Evolutionary conservation across 2,329 filamentous ascomycete species (phyloP), one percentile per base, ranked within the genome.

Genomic region (Pseudogymnoascus sp.): DNA sequence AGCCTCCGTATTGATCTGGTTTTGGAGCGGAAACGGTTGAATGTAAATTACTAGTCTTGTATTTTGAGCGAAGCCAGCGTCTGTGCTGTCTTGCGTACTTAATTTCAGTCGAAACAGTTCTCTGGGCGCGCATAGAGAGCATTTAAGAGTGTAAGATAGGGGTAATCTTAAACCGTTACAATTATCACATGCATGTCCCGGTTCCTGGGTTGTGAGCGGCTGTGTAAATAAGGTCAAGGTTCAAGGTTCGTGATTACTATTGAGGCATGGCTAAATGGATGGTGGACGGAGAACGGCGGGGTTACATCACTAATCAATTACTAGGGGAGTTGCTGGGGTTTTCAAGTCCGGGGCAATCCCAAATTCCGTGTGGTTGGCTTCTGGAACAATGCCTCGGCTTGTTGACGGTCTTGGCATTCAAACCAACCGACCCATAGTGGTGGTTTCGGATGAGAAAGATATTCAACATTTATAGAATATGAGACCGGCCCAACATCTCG

Each of bases 61-160:
- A 54, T 54, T 54, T 54, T 54, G 47, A 54, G 47, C 47, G 47
- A 54, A 54, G 47, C 47, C 47, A 54, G 47, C 47, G 47, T 14
- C 3, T 18, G 47, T 54, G 47, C 47, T 54, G 47, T 54, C 47
- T 54, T 54, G 16, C 16, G 9, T 16, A 22, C 32, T 25, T 54
- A 32, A 32, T 54, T 54, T 54, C n/a, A 18, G 47, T 50, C n/a
- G 12, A 50, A 16, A 54, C 28, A 14, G 47, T 54, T 54, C 47
- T 32, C 47, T 54, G 47, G 28, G 47, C 28, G 47, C 28, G 47
- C 28, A 54, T 54, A 32, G 47, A 32, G 25, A 54, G 47, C 47
- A 54, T 54, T 32, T 54, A 54, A 32, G 14, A 50, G 47, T 54
- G 47, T 54, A 54, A 54, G 47, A 54, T 54, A 54, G 47, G 16